A percentile compares a stretch with the other conserved stretches of the same genome.
phyloP scores from a whole-genome alignment of 306 rosid species.

The Acmispon strigosus region DNA sequence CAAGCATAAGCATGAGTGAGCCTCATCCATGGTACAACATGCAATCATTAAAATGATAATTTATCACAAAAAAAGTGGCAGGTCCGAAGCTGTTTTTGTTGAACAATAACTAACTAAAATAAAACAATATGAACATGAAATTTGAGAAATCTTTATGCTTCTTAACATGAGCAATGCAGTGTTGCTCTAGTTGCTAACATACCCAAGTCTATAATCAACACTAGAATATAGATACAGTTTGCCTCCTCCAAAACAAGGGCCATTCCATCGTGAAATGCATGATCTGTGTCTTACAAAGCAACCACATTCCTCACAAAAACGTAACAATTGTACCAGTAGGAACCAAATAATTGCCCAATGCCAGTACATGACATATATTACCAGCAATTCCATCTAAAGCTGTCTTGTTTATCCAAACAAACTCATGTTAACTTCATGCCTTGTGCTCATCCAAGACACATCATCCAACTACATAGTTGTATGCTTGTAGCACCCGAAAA shows the following conservation, averaged over 20 bases:
- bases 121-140: neutral
- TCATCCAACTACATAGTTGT: neutral
- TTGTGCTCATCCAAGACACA: neutral
- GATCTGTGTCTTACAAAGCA: neutral
- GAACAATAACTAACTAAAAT: neutral
- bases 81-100: neutral
- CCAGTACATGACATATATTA: neutral
- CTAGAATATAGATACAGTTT: neutral
- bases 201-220: neutral
- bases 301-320: conserved; percentile 4
- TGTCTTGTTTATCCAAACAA: neutral
- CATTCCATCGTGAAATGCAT: neutral
- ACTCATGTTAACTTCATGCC: neutral
- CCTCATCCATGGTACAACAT: neutral
- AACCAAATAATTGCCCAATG: neutral
- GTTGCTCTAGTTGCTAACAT: conserved; percentile 7
- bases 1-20: conserved; percentile 5
- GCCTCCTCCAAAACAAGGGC: neutral
- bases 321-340: neutral
- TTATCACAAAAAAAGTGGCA: neutral
- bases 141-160: conserved; percentile 9
- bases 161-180: neutral
- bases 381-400: neutral
- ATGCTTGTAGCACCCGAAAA: neutral
- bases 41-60: neutral